A percentile compares a stretch with the other conserved stretches of the same genome.
phyloP scores from a whole-genome alignment of 2,329 filamentous ascomycete genomes.

The Aureobasidium musti region DNA sequence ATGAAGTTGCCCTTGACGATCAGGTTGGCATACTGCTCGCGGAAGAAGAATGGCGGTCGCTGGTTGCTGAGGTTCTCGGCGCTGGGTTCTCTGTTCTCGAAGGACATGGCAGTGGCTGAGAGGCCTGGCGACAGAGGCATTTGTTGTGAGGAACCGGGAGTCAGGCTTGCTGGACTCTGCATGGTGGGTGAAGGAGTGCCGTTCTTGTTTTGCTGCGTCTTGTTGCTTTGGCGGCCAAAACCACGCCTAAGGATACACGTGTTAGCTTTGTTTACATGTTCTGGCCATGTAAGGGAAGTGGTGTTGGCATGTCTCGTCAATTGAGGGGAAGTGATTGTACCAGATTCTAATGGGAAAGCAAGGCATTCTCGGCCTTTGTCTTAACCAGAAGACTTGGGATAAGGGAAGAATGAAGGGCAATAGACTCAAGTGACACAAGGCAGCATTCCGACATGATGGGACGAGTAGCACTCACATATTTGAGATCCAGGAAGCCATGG shows the following conservation, averaged over 20 bases:
- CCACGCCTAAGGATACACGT: conserved; percentile 36
- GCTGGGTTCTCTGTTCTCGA: conserved; percentile 58
- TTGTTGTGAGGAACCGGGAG: conserved; percentile 30
- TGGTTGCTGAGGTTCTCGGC: conserved; percentile 53
- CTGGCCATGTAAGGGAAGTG: not conserved
- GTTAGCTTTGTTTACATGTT: conserved; percentile 5
- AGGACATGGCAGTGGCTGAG: conserved; percentile 63
- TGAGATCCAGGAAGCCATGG: conserved; percentile 33
- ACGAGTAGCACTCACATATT: conserved; percentile 32
- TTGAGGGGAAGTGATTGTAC: conserved; percentile 13
- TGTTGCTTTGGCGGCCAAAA: conserved; percentile 37
- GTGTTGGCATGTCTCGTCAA: not conserved
- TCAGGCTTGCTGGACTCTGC: conserved; percentile 38
- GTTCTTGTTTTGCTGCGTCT: conserved; percentile 37
- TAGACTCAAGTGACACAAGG: conserved; percentile 4
- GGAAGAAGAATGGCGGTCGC: conserved; percentile 73
- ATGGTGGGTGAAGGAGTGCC: conserved; percentile 40
- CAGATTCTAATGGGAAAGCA: conserved; percentile 9
- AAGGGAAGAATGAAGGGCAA: not conserved
- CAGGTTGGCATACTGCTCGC: conserved; percentile 73
- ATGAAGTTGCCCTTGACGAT: conserved; percentile 98
- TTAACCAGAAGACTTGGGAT: not conserved
- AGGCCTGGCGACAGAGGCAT: conserved; percentile 45
- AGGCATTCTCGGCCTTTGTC: conserved; percentile 15
- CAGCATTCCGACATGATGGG: not conserved